Percentiles rank a stretch among this genome's conserved stretches.
phyloP scores from a whole-genome alignment of 352 stramenopile species.

The Elongisporangium prolatum region DNA sequence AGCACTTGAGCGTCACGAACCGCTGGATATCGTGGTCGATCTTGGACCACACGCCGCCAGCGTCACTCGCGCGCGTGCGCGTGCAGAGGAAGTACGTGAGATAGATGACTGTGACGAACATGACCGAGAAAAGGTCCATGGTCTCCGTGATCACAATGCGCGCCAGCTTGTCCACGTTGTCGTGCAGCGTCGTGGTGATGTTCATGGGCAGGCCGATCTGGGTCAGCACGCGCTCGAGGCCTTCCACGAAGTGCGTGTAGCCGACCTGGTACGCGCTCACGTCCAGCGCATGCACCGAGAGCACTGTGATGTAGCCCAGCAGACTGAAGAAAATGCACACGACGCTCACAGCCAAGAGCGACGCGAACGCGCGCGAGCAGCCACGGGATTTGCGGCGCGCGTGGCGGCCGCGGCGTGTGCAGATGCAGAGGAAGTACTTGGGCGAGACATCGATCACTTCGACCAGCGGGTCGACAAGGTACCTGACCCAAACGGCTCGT shows the following conservation, averaged over 20 bases:
- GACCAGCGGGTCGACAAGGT: constrained; percentile 82
- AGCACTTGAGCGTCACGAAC: constrained; percentile 87
- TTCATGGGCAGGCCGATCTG: constrained; percentile 81
- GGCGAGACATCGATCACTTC: constrained; percentile 87
- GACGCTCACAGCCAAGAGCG: constrained; percentile 75
- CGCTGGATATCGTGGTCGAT: constrained; percentile 87
- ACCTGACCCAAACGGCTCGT: constrained; percentile 22
- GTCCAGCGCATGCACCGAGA: constrained; percentile 81
- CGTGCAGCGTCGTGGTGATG: constrained; percentile 86
- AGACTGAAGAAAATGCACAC: constrained; percentile 86
- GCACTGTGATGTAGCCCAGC: constrained; percentile 84
- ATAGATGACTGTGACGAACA: constrained; percentile 90
- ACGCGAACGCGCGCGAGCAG: constrained; percentile 81
- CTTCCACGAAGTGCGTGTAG: constrained; percentile 68
- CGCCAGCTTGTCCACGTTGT: constrained; percentile 87
- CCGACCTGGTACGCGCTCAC: constrained; percentile 78
- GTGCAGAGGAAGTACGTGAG: constrained; percentile 87
- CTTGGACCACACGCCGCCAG: constrained; percentile 84
- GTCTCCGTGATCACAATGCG: constrained; percentile 82
- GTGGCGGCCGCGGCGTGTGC: constrained; percentile 70
- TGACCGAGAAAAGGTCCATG: constrained; percentile 87
- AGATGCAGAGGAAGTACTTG: constrained; percentile 84
- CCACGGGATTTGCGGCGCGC: constrained; percentile 68
- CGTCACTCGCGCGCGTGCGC: constrained; percentile 76
- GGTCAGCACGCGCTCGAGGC: constrained; percentile 56